Evolutionary conservation across 2,329 filamentous ascomycete species (phyloP), one percentile per base, ranked within the genome.

Genomic region (Colletotrichum sp.): DNA sequence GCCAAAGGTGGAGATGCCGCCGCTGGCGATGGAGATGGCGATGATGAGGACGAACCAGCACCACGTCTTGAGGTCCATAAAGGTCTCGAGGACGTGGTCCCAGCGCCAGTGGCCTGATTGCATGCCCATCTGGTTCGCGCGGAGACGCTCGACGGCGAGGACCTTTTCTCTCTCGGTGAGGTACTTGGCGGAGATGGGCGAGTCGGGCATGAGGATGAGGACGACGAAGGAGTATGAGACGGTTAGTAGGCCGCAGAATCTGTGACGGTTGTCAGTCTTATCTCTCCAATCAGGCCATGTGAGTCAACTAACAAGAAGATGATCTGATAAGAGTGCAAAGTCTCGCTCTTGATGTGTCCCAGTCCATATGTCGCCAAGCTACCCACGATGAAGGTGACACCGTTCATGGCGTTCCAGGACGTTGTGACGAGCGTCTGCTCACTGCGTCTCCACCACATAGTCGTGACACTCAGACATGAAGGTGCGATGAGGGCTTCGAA

Each of bases 171-270:
- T 84, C 12, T 88, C 86, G 0, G 83, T 85, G 9, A 93, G 83
- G 72, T 91, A 92, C 27, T 87, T 89, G 1, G 90, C 87, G 52
- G 89, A 86, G 82, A 91, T 88, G 0, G 91, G 91, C 0, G 90
- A 91, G 79, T 93, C 92, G 0, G 92, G 92, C 86, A 93, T 91
- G 62, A 89, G 87, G 28, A 88, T 43, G 36, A 91, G 86, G 7
- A 93, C 88, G 15, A 89, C 79, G 0, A 85, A 65, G 1, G 82
- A 82, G 39, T 89, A 83, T 27, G 88, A 87, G 22, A 91, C 87
- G 0, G 88, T 87, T 79, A 86, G 77, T 2, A 74, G 68, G 1
- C 83, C 83, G 36, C 83, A 85, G 32, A 82, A 84, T 1, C 84
- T 79, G 25, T 0, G 1, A 2, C 0, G 2, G 3, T 6, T 9